Evolutionary conservation across 2,329 filamentous ascomycete species (phyloP).

Genomic region (Aureobasidium sp.): DNA sequence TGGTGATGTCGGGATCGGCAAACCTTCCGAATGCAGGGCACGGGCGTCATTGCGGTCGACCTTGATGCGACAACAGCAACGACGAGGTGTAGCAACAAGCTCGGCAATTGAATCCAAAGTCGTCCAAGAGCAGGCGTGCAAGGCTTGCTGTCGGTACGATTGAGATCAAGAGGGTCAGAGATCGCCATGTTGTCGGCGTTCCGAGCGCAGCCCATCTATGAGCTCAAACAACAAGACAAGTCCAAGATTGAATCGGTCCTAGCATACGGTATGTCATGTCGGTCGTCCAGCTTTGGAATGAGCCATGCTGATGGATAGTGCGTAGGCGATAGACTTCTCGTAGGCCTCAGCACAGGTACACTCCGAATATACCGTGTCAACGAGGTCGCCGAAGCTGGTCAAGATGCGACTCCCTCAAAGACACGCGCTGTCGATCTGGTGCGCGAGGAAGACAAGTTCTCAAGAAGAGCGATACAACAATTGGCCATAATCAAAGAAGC

Average conservation of each 20-base stretch:
- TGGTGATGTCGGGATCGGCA: background rate
- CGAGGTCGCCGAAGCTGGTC: slow-evolving; percentile 43
- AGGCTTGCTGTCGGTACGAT: background rate
- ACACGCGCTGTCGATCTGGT: slow-evolving; percentile 64
- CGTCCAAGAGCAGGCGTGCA: background rate
- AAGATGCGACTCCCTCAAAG: slow-evolving; percentile 27
- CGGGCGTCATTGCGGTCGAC: slow-evolving; percentile 1
- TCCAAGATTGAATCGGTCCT: slow-evolving; percentile 95
- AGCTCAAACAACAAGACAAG: slow-evolving; percentile 92
- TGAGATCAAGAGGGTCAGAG: background rate
- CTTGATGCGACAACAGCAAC: slow-evolving; percentile 5
- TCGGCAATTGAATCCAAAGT: background rate
- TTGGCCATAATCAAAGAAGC: slow-evolving; percentile 94
- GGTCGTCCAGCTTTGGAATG: too few relatives aligned
- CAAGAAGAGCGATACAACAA: slow-evolving; percentile 80
- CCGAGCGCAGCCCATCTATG: slow-evolving; percentile 89
- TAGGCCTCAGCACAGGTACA: slow-evolving; percentile 82
- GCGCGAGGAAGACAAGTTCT: slow-evolving; percentile 91
- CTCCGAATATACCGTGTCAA: slow-evolving; percentile 89
- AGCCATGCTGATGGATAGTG: background rate
- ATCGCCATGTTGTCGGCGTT: slow-evolving; percentile 85
- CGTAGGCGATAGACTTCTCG: slow-evolving; percentile 76
- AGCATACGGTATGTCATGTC: slow-evolving; percentile 59
- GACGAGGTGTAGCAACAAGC: background rate
- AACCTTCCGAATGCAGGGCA: background rate